phyloP scores from a whole-genome alignment of 768 basidiomycete genomes.

The Boletellus ananas region DNA sequence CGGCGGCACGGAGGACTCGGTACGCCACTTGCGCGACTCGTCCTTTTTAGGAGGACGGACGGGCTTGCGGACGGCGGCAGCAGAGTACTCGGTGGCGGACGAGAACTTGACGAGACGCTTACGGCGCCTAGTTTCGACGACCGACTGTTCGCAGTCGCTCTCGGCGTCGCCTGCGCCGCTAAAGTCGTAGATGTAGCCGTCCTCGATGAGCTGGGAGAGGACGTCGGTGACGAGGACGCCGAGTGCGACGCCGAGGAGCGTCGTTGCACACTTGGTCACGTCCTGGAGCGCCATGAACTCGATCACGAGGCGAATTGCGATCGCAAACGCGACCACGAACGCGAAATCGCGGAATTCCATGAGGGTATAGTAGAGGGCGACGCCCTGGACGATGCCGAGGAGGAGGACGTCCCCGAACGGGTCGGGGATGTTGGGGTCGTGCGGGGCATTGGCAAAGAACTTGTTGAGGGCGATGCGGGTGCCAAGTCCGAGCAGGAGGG shows the following conservation, averaged over 20 bases:
- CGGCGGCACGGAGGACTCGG: constrained; percentile 38
- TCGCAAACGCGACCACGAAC: constrained; percentile 52
- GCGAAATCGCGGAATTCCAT: constrained; percentile 51
- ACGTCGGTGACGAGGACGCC: constrained; percentile 72
- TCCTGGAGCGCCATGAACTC: constrained; percentile 60
- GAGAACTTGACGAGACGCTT: constrained; percentile 48
- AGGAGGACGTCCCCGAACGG: constrained; percentile 60
- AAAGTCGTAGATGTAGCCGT: constrained; percentile 35
- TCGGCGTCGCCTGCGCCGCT: constrained; percentile 14
- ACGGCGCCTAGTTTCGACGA: constrained; percentile 26
- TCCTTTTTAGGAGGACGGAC: constrained; percentile 27
- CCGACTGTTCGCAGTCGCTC: constrained; percentile 17
- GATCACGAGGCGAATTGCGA: constrained; percentile 58
- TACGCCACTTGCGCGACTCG: constrained; percentile 30
- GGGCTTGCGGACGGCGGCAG: constrained; percentile 20
- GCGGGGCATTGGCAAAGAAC: constrained; percentile 40
- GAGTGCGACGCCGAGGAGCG: constrained; percentile 61
- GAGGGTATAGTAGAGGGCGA: constrained; percentile 65
- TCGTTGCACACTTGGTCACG: constrained; percentile 50
- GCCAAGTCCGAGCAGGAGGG: constrained; percentile 71
- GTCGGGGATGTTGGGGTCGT: constrained; percentile 27
- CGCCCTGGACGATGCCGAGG: constrained; percentile 71
- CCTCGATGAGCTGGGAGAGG: constrained; percentile 61
- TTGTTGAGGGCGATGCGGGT: constrained; percentile 67
- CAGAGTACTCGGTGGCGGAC: constrained; percentile 33